A percentile compares a stretch with the other conserved stretches of the same genome.
Conservation (phyloP, 805 yeast genomes). For the Pichia nanzhaoensis region DNA sequence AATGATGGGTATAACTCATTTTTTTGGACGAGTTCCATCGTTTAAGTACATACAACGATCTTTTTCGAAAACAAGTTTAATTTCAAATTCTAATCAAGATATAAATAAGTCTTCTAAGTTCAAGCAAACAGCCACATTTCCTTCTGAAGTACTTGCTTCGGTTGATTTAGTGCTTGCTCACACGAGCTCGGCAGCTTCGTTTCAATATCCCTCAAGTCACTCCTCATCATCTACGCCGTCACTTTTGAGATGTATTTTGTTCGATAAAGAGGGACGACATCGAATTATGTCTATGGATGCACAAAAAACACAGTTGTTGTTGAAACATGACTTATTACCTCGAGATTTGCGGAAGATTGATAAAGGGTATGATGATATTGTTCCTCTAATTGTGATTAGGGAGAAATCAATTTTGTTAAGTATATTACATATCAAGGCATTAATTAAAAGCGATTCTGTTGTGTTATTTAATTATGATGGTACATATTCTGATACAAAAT, state of each 20-base stretch:
- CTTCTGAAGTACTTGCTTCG: conserved; percentile 4
- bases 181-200: conserved; percentile 6
- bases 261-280: conserved; percentile 39
- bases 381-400: conserved; percentile 48
- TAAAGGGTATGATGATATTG: conserved; percentile 41
- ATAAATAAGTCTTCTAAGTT: not conserved
- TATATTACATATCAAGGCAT: conserved; percentile 43
- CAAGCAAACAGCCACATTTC: not conserved
- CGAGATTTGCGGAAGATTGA: conserved; percentile 50
- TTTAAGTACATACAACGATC: not conserved
- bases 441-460: conserved; percentile 46
- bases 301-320: conserved; percentile 37
- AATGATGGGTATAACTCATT: too few species aligned
- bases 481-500: conserved; percentile 38
- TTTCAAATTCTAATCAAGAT: not conserved
- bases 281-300: conserved; percentile 40
- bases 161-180: conserved; percentile 10
- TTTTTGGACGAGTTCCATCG: too few species aligned
- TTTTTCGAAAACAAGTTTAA: not conserved
- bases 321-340: conserved; percentile 40
- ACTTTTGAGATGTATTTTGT: conserved; percentile 39
- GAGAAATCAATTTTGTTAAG: conserved; percentile 41
- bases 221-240: conserved; percentile 12
- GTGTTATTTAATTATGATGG: conserved; percentile 44
- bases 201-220: conserved; percentile 4